Base-by-base conservation (phyloP, 2,329 filamentous ascomycete genomes). In the Fusarium buharicum region DNA sequence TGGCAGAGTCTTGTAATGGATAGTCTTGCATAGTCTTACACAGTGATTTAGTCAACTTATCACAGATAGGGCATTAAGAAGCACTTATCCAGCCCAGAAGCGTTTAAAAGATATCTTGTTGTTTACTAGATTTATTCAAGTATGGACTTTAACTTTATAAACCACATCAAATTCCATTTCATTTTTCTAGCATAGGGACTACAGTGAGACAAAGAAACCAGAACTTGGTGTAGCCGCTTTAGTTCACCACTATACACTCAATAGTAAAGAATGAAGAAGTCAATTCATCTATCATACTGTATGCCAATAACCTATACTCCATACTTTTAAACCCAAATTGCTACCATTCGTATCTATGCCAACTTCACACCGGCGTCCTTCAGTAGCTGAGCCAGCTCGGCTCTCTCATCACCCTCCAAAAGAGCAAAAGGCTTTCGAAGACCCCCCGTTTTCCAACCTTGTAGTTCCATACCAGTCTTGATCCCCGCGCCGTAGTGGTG, bases 381-480 rank as follows among this genome's bases (percentile, higher is more conserved):
- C 22, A 82, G 60, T 31, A 78, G 40, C 12, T 53, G 59, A 53
- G 73, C 75, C 20, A 81, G 54, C 67, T 80, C 76, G 3, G 64
- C 69, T 57, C 63, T 68, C 50, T 70, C 39, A 24, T 75, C 71
- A 9, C 55, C 64, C 34, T 66, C 51, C 2, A 70, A 64, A 43
- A 83, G 61, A 11, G 72, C 67, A 67, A 83, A 83, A 0, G 81
- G 81, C 73, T 81, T 83, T 51, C 81, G 72, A 58, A 82, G 36
- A 4, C 80, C 81, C 16, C 81, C 81, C 1, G 81, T 82, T 37
- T 72, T 68, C 66, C 75, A 75, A 0, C 81, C 81, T 27, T 74
- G 74, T 44, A 83, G 53, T 67, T 83, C 80, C 69, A 83, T 77
- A 0, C 77, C 81, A 1, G 81, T 82, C 75, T 83, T 83, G 9